Conservation (phyloP, 1,284 basidiomycete genomes). For the Thelephora terrestris region DNA sequence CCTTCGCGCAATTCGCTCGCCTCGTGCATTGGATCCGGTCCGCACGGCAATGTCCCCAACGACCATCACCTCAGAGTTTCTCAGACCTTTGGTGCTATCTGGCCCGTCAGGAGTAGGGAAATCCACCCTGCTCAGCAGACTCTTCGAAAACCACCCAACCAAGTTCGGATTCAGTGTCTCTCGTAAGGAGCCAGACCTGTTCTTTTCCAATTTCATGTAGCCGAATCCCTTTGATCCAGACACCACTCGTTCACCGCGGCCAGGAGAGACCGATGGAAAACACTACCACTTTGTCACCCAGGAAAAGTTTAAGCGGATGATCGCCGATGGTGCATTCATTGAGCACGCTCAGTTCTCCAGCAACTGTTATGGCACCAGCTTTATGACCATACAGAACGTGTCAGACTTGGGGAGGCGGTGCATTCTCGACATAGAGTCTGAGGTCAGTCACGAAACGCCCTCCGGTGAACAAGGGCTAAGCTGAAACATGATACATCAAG, state of each 20-base stretch:
- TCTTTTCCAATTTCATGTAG: slow-evolving; percentile 8
- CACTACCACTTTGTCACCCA: slow-evolving; percentile 69
- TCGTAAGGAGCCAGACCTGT: slow-evolving; percentile 43
- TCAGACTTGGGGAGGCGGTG: slow-evolving; percentile 61
- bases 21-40: slow-evolving; percentile 20
- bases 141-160: slow-evolving; percentile 78
- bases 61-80: slow-evolving; percentile 20
- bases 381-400: slow-evolving; percentile 52
- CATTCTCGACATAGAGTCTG: slow-evolving; percentile 94
- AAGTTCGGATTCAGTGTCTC: slow-evolving; percentile 93
- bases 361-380: slow-evolving; percentile 90
- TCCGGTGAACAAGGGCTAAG: not conserved
- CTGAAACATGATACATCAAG: slow-evolving; percentile 28
- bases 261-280: slow-evolving; percentile 76
- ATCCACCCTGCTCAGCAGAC: slow-evolving; percentile 79
- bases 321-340: slow-evolving; percentile 58
- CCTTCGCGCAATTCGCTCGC: slow-evolving; percentile 3
- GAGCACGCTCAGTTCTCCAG: slow-evolving; percentile 82
- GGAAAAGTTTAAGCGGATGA: slow-evolving; percentile 52
- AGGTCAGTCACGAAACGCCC: slow-evolving; percentile 38
- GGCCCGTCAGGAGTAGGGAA: slow-evolving; percentile 93
- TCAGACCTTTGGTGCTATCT: slow-evolving; percentile 63
- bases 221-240: slow-evolving; percentile 40
- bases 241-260: slow-evolving; percentile 82
- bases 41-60: slow-evolving; percentile 20